Evolutionary conservation across 163 green algal genomes (phyloP).

Genomic region (Volvox carteri): DNA sequence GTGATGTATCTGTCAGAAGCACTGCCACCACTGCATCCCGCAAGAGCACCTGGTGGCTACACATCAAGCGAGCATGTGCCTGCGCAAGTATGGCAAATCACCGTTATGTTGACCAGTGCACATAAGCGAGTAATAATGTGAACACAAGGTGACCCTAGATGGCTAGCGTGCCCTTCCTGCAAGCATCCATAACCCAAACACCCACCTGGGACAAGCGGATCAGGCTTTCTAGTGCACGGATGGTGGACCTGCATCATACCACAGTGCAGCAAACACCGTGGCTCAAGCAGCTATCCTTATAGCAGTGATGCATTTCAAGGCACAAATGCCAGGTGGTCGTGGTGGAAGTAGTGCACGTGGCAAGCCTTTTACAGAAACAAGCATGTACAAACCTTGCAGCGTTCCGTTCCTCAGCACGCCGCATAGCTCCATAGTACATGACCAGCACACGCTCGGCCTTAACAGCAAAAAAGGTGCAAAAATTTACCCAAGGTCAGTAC

Average conservation of each 20-base stretch:
- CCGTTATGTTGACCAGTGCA: too few relatives aligned
- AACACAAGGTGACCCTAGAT: too few relatives aligned
- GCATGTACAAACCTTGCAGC: background rate
- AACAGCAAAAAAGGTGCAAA: background rate
- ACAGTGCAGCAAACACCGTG: background rate
- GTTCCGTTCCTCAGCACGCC: slow-evolving; percentile 23
- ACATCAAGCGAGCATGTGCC: slow-evolving; percentile 85
- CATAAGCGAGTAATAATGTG: too few relatives aligned
- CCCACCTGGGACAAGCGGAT: slow-evolving; percentile 88
- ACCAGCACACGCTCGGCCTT: slow-evolving; percentile 62
- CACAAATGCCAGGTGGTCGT: too few relatives aligned
- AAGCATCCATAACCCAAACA: too few relatives aligned
- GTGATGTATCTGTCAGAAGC: slow-evolving; percentile 70
- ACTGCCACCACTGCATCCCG: slow-evolving; percentile 81
- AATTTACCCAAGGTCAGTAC: too few relatives aligned
- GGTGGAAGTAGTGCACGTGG: too few relatives aligned
- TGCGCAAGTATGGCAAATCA: slow-evolving; percentile 61
- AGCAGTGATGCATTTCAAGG: too few relatives aligned
- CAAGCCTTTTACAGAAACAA: too few relatives aligned
- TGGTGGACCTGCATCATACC: slow-evolving; percentile 76
- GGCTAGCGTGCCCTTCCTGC: too few relatives aligned
- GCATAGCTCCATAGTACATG: slow-evolving; percentile 51
- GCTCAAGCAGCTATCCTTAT: too few relatives aligned
- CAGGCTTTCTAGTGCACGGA: slow-evolving; percentile 92
- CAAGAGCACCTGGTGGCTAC: slow-evolving; percentile 64